phyloP scores from a whole-genome alignment of 1,284 basidiomycete species.

The Moesziomyces aphidis region DNA sequence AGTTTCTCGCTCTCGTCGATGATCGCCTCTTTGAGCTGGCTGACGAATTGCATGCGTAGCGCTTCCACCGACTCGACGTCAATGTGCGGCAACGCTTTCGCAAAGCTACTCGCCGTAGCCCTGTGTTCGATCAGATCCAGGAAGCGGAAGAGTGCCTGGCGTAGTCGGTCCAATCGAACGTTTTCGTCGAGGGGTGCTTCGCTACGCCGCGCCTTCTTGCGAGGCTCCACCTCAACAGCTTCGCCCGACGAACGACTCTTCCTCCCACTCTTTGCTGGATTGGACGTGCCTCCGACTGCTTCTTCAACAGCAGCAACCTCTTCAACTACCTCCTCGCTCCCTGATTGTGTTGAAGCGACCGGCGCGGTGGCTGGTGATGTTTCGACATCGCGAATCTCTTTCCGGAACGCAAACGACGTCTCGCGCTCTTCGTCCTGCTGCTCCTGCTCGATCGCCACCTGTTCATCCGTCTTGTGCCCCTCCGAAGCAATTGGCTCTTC shows the following conservation, averaged over 20 bases:
- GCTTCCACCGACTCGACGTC: conserved; percentile 46
- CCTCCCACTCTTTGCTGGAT: conserved; percentile 7
- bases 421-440: conserved; percentile 40
- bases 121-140: conserved; percentile 56
- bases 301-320: conserved; percentile 6
- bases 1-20: conserved; percentile 52
- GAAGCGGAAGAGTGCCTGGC: conserved; percentile 55
- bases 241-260: conserved; percentile 17
- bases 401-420: conserved; percentile 27
- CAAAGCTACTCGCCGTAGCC: conserved; percentile 47
- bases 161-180: conserved; percentile 51
- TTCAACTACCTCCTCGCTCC: not conserved
- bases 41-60: conserved; percentile 49
- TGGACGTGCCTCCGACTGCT: conserved; percentile 1
- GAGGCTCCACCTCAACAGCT: conserved; percentile 2
- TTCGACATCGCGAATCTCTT: conserved; percentile 11
- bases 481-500: conserved; percentile 24
- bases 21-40: conserved; percentile 55
- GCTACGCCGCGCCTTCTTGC: conserved; percentile 21
- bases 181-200: conserved; percentile 12
- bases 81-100: conserved; percentile 46
- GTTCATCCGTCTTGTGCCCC: conserved; percentile 32
- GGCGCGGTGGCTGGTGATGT: no score
- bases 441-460: conserved; percentile 36
- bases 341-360: not conserved